phyloP scores from a whole-genome alignment of 257 asterid genomes.

The Asclepias syriaca region DNA sequence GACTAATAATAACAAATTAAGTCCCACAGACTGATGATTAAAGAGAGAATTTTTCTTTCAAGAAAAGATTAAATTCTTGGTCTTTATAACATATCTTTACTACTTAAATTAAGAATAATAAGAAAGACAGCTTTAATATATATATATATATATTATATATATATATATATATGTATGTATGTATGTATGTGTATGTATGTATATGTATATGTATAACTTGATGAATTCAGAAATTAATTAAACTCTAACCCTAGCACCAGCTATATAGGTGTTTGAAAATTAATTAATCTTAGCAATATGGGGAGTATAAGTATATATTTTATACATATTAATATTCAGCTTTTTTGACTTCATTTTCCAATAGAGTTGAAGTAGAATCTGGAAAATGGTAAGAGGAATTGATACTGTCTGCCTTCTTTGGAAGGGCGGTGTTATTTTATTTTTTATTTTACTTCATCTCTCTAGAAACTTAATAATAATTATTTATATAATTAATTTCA shows the following conservation, averaged over 20 bases:
- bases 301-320: too few relatives aligned
- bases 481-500: too few relatives aligned
- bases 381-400: conserved; percentile 21
- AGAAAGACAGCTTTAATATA: neutral
- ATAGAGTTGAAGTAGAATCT: conserved; percentile 19
- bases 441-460: neutral
- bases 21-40: conserved; percentile 6
- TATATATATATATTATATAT: neutral
- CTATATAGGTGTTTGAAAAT: too few relatives aligned
- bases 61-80: neutral
- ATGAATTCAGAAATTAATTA: too few relatives aligned
- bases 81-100: neutral
- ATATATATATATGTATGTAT: neutral
- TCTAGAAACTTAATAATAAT: too few relatives aligned
- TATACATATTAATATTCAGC: neutral
- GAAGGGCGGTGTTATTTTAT: conserved; percentile 6
- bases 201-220: neutral
- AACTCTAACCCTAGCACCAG: too few relatives aligned
- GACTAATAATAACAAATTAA: neutral
- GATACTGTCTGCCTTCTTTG: neutral
- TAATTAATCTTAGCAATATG: too few relatives aligned
- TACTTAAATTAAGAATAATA: neutral
- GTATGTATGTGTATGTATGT: too few relatives aligned
- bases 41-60: neutral
- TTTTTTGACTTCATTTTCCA: conserved; percentile 29